Evolutionary conservation across 164 flowering plant genomes (phyloP).

Genomic region (Houttuynia cordata): DNA sequence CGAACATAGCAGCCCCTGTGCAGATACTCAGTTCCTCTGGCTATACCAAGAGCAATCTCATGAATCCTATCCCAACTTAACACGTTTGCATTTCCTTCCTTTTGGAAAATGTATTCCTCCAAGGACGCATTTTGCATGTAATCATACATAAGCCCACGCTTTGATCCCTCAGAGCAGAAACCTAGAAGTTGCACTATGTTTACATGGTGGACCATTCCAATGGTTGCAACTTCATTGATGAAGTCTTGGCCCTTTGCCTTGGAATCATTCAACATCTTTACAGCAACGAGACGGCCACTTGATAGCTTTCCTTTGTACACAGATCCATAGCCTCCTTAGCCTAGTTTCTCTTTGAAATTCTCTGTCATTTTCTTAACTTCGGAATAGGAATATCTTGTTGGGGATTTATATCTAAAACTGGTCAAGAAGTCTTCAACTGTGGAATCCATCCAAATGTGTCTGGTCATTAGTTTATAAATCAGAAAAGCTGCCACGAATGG

Average conservation of each 20-base stretch:
- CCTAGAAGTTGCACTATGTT: conserved; percentile 11
- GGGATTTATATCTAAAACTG: background rate
- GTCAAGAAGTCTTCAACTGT: conserved; percentile 3
- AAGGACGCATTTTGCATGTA: conserved; percentile 23
- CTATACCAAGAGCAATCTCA: conserved; percentile 14
- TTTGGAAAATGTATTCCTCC: conserved; percentile 9
- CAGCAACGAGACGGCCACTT: conserved; percentile 25
- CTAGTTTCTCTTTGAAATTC: conserved; percentile 23
- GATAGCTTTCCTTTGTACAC: conserved; percentile 34
- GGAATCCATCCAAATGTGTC: conserved; percentile 1
- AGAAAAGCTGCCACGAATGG: too few species aligned
- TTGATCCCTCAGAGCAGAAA: conserved; percentile 10
- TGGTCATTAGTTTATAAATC: background rate
- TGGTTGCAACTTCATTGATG: conserved; percentile 12
- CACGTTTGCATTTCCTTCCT: background rate
- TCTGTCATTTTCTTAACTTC: conserved; percentile 29
- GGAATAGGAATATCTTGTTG: conserved; percentile 12
- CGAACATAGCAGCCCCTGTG: conserved; percentile 21
- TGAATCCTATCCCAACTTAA: conserved; percentile 6
- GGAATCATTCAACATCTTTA: conserved; percentile 24
- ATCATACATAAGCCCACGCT: conserved; percentile 15
- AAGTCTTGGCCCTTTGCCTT: conserved; percentile 5
- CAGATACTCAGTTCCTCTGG: conserved; percentile 16
- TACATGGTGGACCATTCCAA: conserved; percentile 10
- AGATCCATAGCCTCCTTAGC: conserved; percentile 37